Base-by-base conservation (phyloP, 768 basidiomycete genomes). In the Leccinum variicolor region DNA sequence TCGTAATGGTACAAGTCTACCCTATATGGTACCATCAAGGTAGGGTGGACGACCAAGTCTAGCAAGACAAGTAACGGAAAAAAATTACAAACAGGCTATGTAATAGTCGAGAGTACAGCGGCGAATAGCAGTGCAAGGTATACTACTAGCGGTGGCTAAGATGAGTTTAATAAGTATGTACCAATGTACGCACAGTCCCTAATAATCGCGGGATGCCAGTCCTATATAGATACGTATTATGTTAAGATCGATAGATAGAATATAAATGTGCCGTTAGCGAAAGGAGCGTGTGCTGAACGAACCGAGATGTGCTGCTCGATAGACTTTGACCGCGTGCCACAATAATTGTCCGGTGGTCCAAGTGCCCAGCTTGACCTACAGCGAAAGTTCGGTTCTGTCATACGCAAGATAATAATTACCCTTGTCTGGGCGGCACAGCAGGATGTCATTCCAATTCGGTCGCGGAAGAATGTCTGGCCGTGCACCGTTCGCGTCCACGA, bases 401-500 rank as follows among this genome's bases (percentile, higher is more conserved):
- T 84, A 86, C 48, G 77, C 76, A 56, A 89, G 66, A 63, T 75
- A 81, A 67, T 83, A 86, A 28, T 79, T 74, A 39, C 79, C 81
- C 53, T 75, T 69, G 53, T 79, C 76, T 6, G 88, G 88, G 46
- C 84, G 81, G 70, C 88, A 89, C 56, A 84, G 74, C 45, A 89
- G 77, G 57, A 81, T 81, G 67, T 90, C 88, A 71, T 91, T 90
- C 89, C 89, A 90, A 66, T 91, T 86, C 10, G 89, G 89, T 36
- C 69, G 76, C 33, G 87, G 87, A 10, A 77, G 72, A 23, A 74
- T 69, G 53, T 71, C 68, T 6, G 76, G 74, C 7, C 72, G 72
- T 61, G 75, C 73, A 34, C 86, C 89, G 26, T 62, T 67, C 34
- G 71, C 71, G 66, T 89, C 84, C 14, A 89, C 81, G 56, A 85